Conservation (phyloP, 805 yeast genomes). For the Candida argentea region DNA sequence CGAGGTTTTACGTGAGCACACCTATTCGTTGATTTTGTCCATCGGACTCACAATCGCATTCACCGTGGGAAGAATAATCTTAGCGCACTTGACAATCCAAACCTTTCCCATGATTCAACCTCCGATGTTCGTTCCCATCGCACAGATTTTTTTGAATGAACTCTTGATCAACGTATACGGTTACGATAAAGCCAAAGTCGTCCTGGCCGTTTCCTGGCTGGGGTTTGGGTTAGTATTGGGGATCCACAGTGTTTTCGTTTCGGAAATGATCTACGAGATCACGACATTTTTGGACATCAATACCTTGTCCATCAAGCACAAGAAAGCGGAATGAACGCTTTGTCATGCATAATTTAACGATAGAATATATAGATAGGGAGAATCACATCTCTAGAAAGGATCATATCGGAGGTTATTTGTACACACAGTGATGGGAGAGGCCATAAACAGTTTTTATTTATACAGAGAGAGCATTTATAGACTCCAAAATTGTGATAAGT, state of each 20-base stretch:
- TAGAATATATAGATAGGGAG: too few relatives aligned
- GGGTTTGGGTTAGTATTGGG: constrained; percentile 62
- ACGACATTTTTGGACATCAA: constrained; percentile 76
- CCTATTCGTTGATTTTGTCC: constrained; percentile 52
- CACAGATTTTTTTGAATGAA: constrained; percentile 31
- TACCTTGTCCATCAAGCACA: constrained; percentile 77
- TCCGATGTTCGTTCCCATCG: constrained; percentile 56
- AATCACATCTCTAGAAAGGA: too few relatives aligned
- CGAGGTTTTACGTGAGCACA: constrained; percentile 32
- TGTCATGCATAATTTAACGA: too few relatives aligned
- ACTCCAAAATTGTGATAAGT: too few relatives aligned
- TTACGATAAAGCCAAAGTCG: constrained; percentile 30
- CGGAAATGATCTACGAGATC: constrained; percentile 71
- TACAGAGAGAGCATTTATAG: constrained; percentile 2
- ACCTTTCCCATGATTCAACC: constrained; percentile 64
- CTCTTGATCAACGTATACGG: constrained; percentile 26
- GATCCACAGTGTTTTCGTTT: constrained; percentile 60
- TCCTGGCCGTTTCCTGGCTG: constrained; percentile 47
- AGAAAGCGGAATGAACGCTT: constrained; percentile 29
- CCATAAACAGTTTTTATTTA: constrained; percentile 1
- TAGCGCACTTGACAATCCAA: constrained; percentile 77
- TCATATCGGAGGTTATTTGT: constrained; percentile 1
- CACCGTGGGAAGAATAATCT: constrained; percentile 82
- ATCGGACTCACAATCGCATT: constrained; percentile 74
- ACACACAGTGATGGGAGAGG: neutral